Evolutionary conservation across 1,284 basidiomycete species (phyloP), one percentile per base, ranked within the genome.

Genomic region (Ceratobasidium sp.): DNA sequence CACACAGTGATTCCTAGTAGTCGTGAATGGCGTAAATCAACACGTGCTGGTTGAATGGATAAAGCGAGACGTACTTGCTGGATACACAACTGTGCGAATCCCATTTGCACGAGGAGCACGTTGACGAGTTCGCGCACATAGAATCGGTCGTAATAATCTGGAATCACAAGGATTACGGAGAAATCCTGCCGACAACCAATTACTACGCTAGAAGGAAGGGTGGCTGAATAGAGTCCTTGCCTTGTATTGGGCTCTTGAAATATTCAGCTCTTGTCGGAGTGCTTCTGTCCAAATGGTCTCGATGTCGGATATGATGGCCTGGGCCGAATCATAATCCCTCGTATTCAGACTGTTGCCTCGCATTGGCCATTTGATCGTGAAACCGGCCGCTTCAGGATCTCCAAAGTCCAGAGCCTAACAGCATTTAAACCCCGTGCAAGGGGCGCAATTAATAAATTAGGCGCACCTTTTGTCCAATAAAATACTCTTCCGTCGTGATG

Each of bases 81-180:
- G 14, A 92, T 88, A 76, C 92, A 94, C 53, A 97, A 82, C 80
- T 96, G 92, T 79, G 92, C 94, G 85, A 98, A 98, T 0, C 93
- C 94, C 87, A 99, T 90, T 4, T 87, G 86, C 45, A 88, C 82
- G 48, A 99, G 81, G 6, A 98, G 81, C 16, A 98, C 81, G 75
- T 92, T 86, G 14, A 89, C 86, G 77, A 97, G 85, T 74, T 92
- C 91, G 72, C 90, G 88, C 62, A 98, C 87, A 78, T 97, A 98
- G 18, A 86, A 81, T 65, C 92, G 85, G 73, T 97, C 92, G 76
- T 93, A 96, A 74, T 96, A 88, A 80, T 99, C 97, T 3, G 97
- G 97, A 32, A 99, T 89, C 53, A 99, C 88, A 3, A 99, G 85
- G 41, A 98, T 88, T 26, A 92, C 91, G 2, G 93, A 94, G 80